Base-by-base conservation (phyloP, 108 stramenopile species). In the Fistulifera solaris region DNA sequence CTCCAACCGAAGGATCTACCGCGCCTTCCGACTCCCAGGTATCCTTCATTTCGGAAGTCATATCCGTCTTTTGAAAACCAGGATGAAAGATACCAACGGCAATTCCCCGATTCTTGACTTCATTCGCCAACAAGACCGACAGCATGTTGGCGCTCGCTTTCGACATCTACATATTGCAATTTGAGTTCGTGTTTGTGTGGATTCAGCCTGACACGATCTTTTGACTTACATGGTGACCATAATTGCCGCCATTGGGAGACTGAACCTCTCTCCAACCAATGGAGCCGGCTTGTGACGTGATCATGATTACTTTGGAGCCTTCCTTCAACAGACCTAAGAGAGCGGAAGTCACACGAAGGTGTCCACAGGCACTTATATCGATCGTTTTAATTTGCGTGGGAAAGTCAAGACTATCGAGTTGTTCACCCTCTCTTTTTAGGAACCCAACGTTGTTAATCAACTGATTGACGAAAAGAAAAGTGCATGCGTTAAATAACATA, bases 141-240 rank as follows among this genome's bases (percentile, higher is more conserved):
- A 73, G 71, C 79, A 84, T 84, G 68, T 84, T 84, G 40, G 75
- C 67, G n/a, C 76, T 73, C 18, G 76, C 70, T 27, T 78, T 78
- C 49, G 66, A 65, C 83, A 84, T 84, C 73, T 83, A 76, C 58
- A 6, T 3, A 35, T 35, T 8, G 31, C 31, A 35, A 35, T 35
- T 35, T 35, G 71, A 59, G 27, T 14, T 22, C 50, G 6, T 2
- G 48, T 21, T 23, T 15, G 14, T 7, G 43, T 21, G 8, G 24
- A 2, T 23, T 51, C 23, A 26, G 21, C 18, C 7, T 6, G 24
- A 22, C 7, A n/a, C 2, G 5, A 58, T 23, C 15, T 10, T 16
- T 11, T 5, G 16, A 23, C 40, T 17, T 42, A 61, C 46, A 48
- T 62, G 61, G 42, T 66, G 52, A 56, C 48, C 52, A 61, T 61